Percentiles rank a stretch among this genome's conserved stretches.
phyloP scores from a whole-genome alignment of 495 filamentous ascomycete genomes.

The Lasiosphaeria hispida region DNA sequence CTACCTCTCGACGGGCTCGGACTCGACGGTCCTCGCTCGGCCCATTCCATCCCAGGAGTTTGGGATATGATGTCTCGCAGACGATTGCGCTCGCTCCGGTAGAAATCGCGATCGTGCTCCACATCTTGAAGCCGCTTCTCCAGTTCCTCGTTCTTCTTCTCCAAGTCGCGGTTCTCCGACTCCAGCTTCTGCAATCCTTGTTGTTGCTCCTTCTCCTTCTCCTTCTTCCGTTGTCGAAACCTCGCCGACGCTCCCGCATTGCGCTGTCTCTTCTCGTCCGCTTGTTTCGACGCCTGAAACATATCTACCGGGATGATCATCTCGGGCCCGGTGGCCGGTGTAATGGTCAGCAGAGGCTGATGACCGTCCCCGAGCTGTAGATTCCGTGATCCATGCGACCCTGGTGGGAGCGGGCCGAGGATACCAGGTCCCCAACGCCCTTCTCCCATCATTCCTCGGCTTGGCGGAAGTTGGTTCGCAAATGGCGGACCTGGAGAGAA shows the following conservation, averaged over 20 bases:
- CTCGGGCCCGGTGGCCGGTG: slow-evolving; percentile 41
- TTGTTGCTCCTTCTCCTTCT: slow-evolving; percentile 76
- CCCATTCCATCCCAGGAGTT: slow-evolving; percentile 50
- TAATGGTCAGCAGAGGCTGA: slow-evolving; percentile 42
- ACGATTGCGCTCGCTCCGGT: slow-evolving; percentile 59
- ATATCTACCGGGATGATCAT: slow-evolving; percentile 67
- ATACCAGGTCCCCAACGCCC: slow-evolving; percentile 31
- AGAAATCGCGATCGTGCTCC: slow-evolving; percentile 46
- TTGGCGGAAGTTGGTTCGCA: slow-evolving; percentile 17
- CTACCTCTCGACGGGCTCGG: slow-evolving; percentile 35
- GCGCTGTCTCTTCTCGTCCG: slow-evolving; percentile 87
- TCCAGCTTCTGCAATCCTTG: slow-evolving; percentile 62
- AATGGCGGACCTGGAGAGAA: slow-evolving; percentile 30
- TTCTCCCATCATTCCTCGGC: slow-evolving; percentile 27
- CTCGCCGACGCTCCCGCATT: slow-evolving; percentile 91
- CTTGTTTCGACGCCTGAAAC: slow-evolving; percentile 77
- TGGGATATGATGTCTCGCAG: slow-evolving; percentile 61
- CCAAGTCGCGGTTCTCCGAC: slow-evolving; percentile 51
- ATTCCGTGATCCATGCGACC: slow-evolving; percentile 10
- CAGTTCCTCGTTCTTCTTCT: slow-evolving; percentile 44
- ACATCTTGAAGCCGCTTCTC: slow-evolving; percentile 47
- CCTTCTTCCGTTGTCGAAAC: slow-evolving; percentile 84
- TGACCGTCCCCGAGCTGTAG: slow-evolving; percentile 42
- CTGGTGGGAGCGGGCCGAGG: slow-evolving; percentile 19
- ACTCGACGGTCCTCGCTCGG: slow-evolving; percentile 48